phyloP scores from a whole-genome alignment of 306 rosid species.

The Inga laurina region DNA sequence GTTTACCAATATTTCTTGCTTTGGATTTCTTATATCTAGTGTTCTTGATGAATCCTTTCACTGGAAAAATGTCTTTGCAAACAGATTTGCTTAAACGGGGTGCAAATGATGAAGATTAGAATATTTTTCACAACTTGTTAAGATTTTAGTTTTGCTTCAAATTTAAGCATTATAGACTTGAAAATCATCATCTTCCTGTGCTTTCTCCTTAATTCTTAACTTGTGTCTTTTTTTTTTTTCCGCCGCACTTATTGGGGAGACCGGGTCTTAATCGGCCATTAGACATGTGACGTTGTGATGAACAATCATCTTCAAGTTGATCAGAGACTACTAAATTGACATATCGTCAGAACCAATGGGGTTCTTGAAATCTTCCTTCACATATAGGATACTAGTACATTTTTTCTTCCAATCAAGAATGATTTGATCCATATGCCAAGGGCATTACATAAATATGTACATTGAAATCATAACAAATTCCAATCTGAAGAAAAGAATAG shows the following conservation, averaged over 20 bases:
- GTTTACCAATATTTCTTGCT: not conserved
- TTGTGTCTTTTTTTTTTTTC: not conserved
- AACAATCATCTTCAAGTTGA: not conserved
- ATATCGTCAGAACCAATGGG: slow-evolving; percentile 23
- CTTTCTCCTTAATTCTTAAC: not conserved
- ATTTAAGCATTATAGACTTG: not conserved
- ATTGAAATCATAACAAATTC: slow-evolving; percentile 30
- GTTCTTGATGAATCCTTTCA: slow-evolving; percentile 8
- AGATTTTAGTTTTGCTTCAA: not conserved
- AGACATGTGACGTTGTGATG: slow-evolving; percentile 2
- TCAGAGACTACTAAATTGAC: slow-evolving; percentile 24
- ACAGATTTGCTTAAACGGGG: not conserved
- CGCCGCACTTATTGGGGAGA: not conserved
- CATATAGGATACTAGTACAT: slow-evolving; percentile 8
- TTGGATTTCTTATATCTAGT: not conserved
- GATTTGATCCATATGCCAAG: slow-evolving; percentile 34
- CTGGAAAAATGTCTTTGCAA: not conserved
- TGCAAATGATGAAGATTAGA: not conserved
- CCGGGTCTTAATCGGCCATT: not conserved
- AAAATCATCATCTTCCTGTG: slow-evolving; percentile 13
- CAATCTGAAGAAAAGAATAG: slow-evolving; percentile 58
- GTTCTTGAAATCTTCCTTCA: slow-evolving; percentile 30
- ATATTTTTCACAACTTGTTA: not conserved
- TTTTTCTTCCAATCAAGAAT: slow-evolving; percentile 36
- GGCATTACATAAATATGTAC: slow-evolving; percentile 45